Evolutionary conservation across 2,329 filamentous ascomycete genomes (phyloP).

Genomic region (Trichocomaceae sp.): DNA sequence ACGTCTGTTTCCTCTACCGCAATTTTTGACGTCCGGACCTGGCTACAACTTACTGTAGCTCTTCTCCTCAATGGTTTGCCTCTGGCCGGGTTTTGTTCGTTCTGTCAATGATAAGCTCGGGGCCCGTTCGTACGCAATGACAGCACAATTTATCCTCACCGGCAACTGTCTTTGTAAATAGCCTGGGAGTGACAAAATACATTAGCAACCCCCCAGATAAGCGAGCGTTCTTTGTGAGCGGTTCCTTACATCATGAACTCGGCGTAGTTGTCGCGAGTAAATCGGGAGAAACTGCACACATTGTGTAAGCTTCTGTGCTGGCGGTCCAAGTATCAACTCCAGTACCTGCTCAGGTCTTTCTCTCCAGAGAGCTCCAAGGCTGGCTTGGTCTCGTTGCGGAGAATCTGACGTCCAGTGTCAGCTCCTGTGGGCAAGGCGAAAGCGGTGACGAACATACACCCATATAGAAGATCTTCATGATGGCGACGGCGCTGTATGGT

Average conservation of each 20-base stretch:
- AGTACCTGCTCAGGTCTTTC: slow-evolving; percentile 58
- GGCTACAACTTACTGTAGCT: slow-evolving; percentile 21
- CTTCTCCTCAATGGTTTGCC: slow-evolving; percentile 67
- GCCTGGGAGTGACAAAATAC: slow-evolving; percentile 16
- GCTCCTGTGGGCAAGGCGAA: neutral
- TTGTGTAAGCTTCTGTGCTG: neutral
- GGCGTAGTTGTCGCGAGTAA: slow-evolving; percentile 63
- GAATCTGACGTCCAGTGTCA: slow-evolving; percentile 50
- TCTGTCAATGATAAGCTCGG: slow-evolving; percentile 39
- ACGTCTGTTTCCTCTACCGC: neutral
- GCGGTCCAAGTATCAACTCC: neutral
- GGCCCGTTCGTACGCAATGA: neutral
- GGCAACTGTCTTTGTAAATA: slow-evolving; percentile 82
- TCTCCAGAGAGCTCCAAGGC: slow-evolving; percentile 69
- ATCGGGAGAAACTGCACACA: slow-evolving; percentile 60
- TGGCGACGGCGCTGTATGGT: slow-evolving; percentile 29
- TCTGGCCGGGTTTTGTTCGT: slow-evolving; percentile 69
- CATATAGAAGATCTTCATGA: slow-evolving; percentile 83
- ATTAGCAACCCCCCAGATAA: neutral
- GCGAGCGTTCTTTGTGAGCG: neutral
- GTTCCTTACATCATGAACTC: slow-evolving; percentile 13
- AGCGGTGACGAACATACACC: slow-evolving; percentile 53
- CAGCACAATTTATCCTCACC: neutral
- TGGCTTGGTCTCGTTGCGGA: slow-evolving; percentile 72
- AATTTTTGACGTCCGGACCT: slow-evolving; percentile 14